Conservation (phyloP, 2,329 filamentous ascomycete species). For the Camptophora hylomeconis region DNA sequence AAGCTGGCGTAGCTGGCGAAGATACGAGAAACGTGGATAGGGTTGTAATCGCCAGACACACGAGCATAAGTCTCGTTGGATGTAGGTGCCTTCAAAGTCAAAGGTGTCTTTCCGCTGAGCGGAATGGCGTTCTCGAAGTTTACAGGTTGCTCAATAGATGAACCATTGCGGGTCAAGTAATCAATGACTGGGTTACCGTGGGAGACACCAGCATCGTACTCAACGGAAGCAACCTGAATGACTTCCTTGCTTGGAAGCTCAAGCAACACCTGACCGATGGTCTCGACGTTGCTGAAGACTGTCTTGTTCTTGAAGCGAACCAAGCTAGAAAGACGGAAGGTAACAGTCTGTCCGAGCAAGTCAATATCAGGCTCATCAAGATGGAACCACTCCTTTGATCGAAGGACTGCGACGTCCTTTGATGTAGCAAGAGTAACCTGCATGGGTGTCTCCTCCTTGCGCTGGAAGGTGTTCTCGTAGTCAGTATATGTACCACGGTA, state of each 20-base stretch:
- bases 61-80: conserved; percentile 97
- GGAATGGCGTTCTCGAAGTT: conserved; percentile 97
- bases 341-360: conserved; percentile 82
- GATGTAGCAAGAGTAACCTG: conserved; percentile 75
- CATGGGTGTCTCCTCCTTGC: conserved; percentile 90
- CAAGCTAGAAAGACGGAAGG: conserved; percentile 87
- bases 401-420: conserved; percentile 86
- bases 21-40: conserved; percentile 93
- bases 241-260: conserved; percentile 95
- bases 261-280: conserved; percentile 78
- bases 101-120: conserved; percentile 77
- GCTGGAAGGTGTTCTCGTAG: conserved; percentile 96
- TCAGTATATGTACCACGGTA: conserved; percentile 89
- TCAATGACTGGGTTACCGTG: conserved; percentile 95
- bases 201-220: conserved; percentile 82
- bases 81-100: conserved; percentile 78
- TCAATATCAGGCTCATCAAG: conserved; percentile 74
- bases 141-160: conserved; percentile 87
- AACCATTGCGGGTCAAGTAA: conserved; percentile 83
- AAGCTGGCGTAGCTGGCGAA: conserved; percentile 94
- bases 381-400: conserved; percentile 96
- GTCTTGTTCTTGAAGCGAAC: conserved; percentile 90
- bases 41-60: conserved; percentile 97
- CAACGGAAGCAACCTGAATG: conserved; percentile 92
- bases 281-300: conserved; percentile 83